These are phyloP conservation scores for Pseudopyricularia cyperi DNA, from an alignment of 2,329 filamentous ascomycete genomes.

Conservation along the genomic window DNA sequence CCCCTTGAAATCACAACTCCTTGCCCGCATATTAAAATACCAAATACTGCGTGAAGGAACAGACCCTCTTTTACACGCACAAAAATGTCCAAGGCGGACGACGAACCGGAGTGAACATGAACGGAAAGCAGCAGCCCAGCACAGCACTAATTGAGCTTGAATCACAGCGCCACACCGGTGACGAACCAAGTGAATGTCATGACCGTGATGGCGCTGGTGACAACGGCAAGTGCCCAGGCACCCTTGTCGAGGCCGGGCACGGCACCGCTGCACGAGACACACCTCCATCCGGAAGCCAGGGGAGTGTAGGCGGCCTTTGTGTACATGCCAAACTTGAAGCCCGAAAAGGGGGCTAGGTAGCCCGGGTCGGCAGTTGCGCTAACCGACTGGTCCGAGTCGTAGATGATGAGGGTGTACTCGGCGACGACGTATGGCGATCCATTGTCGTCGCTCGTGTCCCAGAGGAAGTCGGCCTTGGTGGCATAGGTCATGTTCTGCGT, in stretches of 20 bases:
- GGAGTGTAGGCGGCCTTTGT: constrained; percentile 35
- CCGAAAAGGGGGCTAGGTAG: constrained; percentile 35
- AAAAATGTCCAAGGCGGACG: not conserved
- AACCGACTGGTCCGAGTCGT: constrained; percentile 40
- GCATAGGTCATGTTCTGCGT: constrained; percentile 49
- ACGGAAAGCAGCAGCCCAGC: not conserved
- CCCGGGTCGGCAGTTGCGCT: constrained; percentile 39
- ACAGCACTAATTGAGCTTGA: not conserved
- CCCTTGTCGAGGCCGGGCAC: constrained; percentile 30
- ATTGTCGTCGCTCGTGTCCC: constrained; percentile 41
- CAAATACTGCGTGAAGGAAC: not conserved
- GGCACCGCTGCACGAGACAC: constrained; percentile 44
- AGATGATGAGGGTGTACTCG: constrained; percentile 48
- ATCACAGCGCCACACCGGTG: constrained; percentile 26
- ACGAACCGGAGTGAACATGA: not conserved
- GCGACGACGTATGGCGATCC: constrained; percentile 35
- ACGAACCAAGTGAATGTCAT: constrained; percentile 54
- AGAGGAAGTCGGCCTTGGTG: constrained; percentile 36
- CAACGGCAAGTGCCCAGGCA: constrained; percentile 34
- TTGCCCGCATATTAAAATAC: not conserved
- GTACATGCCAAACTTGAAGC: constrained; percentile 47
- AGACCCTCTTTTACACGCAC: not conserved
- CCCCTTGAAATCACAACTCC: not conserved
- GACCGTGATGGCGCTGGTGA: constrained; percentile 43
- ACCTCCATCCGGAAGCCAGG: constrained; percentile 35